A percentile compares a stretch with the other conserved stretches of the same genome.
These are phyloP conservation scores for Ziziphus jujuba DNA, from an alignment of 306 rosid genomes.

Conservation along the genomic window DNA sequence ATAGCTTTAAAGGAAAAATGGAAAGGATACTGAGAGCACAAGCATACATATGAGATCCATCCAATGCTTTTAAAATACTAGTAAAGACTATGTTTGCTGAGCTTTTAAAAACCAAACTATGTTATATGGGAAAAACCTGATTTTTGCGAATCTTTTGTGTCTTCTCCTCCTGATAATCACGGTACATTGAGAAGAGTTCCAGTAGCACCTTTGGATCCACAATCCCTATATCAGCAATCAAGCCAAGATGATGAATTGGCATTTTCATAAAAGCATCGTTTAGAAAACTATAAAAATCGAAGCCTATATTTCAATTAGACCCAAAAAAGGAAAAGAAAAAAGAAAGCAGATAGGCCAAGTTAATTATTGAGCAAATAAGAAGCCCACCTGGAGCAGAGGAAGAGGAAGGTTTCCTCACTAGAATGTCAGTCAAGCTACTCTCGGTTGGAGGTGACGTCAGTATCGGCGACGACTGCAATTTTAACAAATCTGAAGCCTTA, in stretches of 20 bases:
- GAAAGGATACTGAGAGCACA: too few relatives aligned
- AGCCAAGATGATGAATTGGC: constrained; percentile 19
- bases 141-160: constrained; percentile 60
- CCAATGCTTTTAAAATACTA: background rate
- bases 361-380: background rate
- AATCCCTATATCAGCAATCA: constrained; percentile 41
- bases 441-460: constrained; percentile 72
- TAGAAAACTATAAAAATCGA: too few relatives aligned
- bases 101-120: background rate
- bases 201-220: constrained; percentile 77
- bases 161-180: constrained; percentile 74
- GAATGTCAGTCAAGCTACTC: constrained; percentile 81
- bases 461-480: constrained; percentile 72
- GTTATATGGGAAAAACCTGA: constrained; percentile 52
- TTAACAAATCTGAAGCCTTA: constrained; percentile 9
- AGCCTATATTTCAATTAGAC: background rate
- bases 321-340: background rate
- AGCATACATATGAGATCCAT: background rate
- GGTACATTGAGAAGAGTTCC: constrained; percentile 88
- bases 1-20: too few relatives aligned
- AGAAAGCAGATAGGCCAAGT: too few relatives aligned
- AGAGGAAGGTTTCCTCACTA: constrained; percentile 77
- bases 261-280: background rate
- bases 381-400: constrained; percentile 59
- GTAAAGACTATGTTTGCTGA: background rate